phyloP scores from a whole-genome alignment of 306 rosid species.

The Comarum palustre region DNA sequence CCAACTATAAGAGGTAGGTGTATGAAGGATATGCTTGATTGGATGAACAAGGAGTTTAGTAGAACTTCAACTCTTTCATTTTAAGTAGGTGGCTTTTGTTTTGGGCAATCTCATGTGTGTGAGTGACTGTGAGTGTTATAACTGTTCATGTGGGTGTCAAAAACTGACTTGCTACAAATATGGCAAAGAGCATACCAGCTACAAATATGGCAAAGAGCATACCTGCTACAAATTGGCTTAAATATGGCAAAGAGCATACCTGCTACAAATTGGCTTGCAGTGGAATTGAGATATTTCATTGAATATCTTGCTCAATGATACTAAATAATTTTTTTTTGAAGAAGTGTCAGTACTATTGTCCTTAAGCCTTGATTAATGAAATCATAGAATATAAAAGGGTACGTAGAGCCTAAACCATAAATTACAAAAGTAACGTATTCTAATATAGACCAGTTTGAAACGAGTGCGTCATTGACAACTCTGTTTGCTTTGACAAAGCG shows the following conservation, averaged over 20 bases:
- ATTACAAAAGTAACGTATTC: no score
- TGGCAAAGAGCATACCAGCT: neutral
- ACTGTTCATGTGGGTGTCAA: neutral
- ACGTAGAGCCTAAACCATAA: no score
- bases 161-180: neutral
- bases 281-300: no score
- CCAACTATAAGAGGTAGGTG: neutral
- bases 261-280: neutral
- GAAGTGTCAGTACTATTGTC: no score
- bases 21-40: neutral
- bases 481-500: no score
- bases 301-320: no score
- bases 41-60: neutral
- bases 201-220: neutral
- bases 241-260: neutral
- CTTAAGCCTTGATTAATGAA: no score
- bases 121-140: neutral
- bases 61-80: conserved; percentile 2
- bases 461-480: no score
- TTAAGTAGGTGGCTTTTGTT: neutral
- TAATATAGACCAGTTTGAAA: no score
- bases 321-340: no score
- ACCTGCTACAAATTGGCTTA: neutral
- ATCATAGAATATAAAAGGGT: no score
- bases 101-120: conserved; percentile 8